phyloP scores from a whole-genome alignment of 2,329 filamentous ascomycete genomes.

The Graphiopsis chlorocephala region DNA sequence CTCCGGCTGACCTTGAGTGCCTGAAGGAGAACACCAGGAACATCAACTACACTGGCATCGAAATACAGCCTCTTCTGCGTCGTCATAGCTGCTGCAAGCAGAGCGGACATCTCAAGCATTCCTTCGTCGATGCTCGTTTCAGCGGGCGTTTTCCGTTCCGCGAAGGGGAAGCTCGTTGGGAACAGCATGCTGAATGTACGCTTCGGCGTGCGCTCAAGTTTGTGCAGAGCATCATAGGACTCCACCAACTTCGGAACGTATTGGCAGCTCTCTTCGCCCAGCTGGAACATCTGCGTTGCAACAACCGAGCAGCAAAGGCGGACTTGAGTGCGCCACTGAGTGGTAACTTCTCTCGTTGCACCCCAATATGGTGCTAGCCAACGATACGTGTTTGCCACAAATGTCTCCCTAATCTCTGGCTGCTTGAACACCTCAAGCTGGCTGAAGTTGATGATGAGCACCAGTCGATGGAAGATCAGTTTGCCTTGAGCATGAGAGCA shows the following conservation, averaged over 20 bases:
- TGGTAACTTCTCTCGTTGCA: constrained; percentile 65
- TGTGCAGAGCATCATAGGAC: constrained; percentile 76
- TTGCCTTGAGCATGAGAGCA: constrained; percentile 86
- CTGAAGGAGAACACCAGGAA: constrained; percentile 72
- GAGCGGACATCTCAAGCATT: constrained; percentile 81
- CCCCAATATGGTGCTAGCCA: constrained; percentile 98
- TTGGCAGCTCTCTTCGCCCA: constrained; percentile 78
- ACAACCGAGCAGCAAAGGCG: constrained; percentile 90
- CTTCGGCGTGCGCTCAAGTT: constrained; percentile 58
- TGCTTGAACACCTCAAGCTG: constrained; percentile 76
- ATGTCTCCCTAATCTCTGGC: constrained; percentile 64
- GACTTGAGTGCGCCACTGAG: constrained; percentile 90
- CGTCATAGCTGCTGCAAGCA: constrained; percentile 64
- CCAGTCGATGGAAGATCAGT: constrained; percentile 84
- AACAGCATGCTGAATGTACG: constrained; percentile 79
- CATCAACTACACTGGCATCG: constrained; percentile 57
- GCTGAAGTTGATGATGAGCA: constrained; percentile 89
- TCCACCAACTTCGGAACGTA: constrained; percentile 89
- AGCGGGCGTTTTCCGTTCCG: constrained; percentile 63
- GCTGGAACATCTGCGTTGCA: constrained; percentile 74
- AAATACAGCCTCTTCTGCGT: constrained; percentile 31
- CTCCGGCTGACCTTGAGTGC: constrained; percentile 83
- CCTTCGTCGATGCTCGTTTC: constrained; percentile 64
- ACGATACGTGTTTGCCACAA: constrained; percentile 66
- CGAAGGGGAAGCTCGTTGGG: constrained; percentile 86